These are phyloP conservation scores for Cymbopogon citratus DNA, from an alignment of 176 grass and related monocot genomes.

Conservation along the genomic window DNA sequence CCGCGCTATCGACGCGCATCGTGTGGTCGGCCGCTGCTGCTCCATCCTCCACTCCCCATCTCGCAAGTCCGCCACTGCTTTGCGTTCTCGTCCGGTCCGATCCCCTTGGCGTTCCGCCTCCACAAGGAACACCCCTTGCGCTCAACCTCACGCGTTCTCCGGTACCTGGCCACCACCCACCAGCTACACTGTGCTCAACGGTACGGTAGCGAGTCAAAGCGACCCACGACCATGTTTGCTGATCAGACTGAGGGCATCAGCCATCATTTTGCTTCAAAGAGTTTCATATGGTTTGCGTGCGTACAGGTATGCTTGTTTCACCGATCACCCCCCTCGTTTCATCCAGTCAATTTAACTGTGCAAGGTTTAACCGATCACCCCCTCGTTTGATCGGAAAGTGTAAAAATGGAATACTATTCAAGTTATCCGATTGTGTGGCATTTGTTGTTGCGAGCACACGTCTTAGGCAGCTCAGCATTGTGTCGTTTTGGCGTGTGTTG, in stretches of 20 bases:
- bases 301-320: neutral
- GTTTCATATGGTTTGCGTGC: neutral
- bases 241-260: constrained; percentile 24
- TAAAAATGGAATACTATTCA: neutral
- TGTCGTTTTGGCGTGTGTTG: neutral
- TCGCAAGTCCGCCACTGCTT: neutral
- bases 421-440: neutral
- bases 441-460: neutral
- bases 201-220: neutral
- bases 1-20: neutral
- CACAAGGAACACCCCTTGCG: too few relatives aligned
- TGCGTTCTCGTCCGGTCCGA: neutral
- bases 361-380: neutral
- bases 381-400: neutral
- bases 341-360: neutral
- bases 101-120: neutral
- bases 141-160: too few relatives aligned
- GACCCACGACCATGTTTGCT: neutral
- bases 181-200: neutral
- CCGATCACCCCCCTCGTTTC: neutral
- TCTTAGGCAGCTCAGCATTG: neutral
- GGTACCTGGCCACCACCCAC: too few relatives aligned
- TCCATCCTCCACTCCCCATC: neutral
- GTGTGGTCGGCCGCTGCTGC: neutral
- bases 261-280: constrained; percentile 13